These are phyloP conservation scores for Gremmenia infestans DNA, from an alignment of 2,329 filamentous ascomycete species.

Conservation along the genomic window DNA sequence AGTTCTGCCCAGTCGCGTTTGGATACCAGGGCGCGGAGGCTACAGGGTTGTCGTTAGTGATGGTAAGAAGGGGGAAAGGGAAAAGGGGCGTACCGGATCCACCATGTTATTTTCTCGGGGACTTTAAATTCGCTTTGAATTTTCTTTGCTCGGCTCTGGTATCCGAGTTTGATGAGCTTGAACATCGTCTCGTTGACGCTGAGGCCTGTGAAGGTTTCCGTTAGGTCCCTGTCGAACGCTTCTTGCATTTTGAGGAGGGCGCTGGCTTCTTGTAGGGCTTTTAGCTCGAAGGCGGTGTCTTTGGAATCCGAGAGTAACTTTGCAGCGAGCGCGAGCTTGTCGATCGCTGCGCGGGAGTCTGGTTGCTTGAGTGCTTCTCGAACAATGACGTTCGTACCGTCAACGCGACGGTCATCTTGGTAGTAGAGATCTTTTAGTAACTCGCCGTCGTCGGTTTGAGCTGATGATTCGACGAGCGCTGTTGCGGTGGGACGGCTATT, in stretches of 20 bases:
- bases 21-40: slow-evolving; percentile 80
- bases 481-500: slow-evolving; percentile 81
- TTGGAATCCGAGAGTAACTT: slow-evolving; percentile 81
- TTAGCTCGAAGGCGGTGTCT: slow-evolving; percentile 69
- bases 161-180: slow-evolving; percentile 76
- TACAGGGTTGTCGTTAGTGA: slow-evolving; percentile 28
- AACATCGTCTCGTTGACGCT: slow-evolving; percentile 90
- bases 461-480: slow-evolving; percentile 82
- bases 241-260: slow-evolving; percentile 83
- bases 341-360: slow-evolving; percentile 63
- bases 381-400: slow-evolving; percentile 83
- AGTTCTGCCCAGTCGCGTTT: slow-evolving; percentile 90
- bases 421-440: slow-evolving; percentile 95
- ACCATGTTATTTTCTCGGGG: slow-evolving; percentile 84
- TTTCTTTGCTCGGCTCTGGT: slow-evolving; percentile 80
- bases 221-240: slow-evolving; percentile 76
- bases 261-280: slow-evolving; percentile 72
- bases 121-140: slow-evolving; percentile 91
- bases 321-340: slow-evolving; percentile 83
- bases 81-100: slow-evolving; percentile 55
- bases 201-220: slow-evolving; percentile 71
- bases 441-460: slow-evolving; percentile 68
- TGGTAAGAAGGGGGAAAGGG: neutral
- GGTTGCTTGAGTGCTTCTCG: slow-evolving; percentile 74
- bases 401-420: slow-evolving; percentile 85